These are phyloP conservation scores for Ophiocytium majus DNA, from an alignment of 352 stramenopile genomes.

Conservation along the genomic window DNA sequence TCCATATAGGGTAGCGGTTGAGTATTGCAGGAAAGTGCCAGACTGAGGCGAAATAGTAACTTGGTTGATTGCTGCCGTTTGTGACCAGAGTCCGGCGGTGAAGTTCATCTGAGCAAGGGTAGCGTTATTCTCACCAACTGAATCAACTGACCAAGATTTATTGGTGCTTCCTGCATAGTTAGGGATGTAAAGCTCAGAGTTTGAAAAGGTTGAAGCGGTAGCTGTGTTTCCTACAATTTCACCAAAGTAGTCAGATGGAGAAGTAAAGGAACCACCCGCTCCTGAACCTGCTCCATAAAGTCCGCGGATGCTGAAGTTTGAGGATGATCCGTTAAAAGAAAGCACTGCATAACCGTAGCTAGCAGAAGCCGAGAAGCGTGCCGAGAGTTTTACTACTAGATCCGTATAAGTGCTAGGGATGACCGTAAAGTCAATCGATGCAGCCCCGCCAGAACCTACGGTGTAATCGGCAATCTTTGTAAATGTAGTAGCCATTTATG, in stretches of 20 bases:
- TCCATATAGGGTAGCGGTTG: constrained; percentile 6
- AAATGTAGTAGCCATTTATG: constrained; percentile 17
- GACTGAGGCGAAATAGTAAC: neutral
- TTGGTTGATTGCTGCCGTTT: neutral
- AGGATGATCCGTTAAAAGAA: neutral
- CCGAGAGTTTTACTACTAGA: neutral
- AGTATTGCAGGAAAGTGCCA: neutral
- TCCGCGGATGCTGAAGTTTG: neutral
- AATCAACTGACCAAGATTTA: neutral
- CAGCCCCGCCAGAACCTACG: neutral
- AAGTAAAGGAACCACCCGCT: neutral
- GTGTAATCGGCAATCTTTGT: neutral
- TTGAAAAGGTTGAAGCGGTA: neutral
- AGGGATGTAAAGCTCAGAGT: neutral
- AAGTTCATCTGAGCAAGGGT: neutral
- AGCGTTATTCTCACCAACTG: constrained; percentile 9
- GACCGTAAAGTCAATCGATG: neutral
- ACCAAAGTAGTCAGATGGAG: neutral
- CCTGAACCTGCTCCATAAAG: neutral
- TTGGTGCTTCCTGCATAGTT: neutral
- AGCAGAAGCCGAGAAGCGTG: neutral
- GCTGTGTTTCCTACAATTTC: neutral
- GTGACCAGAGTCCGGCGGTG: neutral
- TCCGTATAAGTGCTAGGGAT: constrained; percentile 1
- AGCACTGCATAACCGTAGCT: neutral